A percentile compares a stretch with the other conserved stretches of the same genome.
Conservation (phyloP, 805 yeast genomes). For the Pichia deserticola region DNA sequence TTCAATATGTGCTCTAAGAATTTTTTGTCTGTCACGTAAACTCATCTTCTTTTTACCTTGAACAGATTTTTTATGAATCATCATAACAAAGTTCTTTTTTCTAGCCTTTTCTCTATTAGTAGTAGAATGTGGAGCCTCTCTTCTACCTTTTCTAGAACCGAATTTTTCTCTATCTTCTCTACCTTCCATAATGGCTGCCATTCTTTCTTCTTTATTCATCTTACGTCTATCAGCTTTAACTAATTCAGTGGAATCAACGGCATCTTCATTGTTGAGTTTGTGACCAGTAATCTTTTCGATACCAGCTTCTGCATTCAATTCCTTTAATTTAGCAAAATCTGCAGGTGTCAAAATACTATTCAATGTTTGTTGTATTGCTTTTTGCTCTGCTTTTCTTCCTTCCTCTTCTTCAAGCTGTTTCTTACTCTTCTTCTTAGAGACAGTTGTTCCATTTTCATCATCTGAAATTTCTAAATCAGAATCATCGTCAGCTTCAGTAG, state of each 20-base stretch:
- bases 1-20: conserved; percentile 74
- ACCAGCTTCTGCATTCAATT: conserved; percentile 79
- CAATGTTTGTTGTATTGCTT: conserved; percentile 48
- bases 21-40: conserved; percentile 82
- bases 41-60: conserved; percentile 91
- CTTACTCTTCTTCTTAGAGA: conserved; percentile 29
- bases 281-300: conserved; percentile 67
- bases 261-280: conserved; percentile 61
- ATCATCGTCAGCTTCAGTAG: conserved; percentile 27
- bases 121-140: conserved; percentile 74
- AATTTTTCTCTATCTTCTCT: conserved; percentile 87
- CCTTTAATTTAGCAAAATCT: conserved; percentile 92
- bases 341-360: conserved; percentile 81
- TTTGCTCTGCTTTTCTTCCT: conserved; percentile 31
- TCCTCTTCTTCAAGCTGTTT: conserved; percentile 23
- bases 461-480: conserved; percentile 48
- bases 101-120: conserved; percentile 95
- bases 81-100: conserved; percentile 98
- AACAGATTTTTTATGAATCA: conserved; percentile 90
- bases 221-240: conserved; percentile 77
- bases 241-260: conserved; percentile 70
- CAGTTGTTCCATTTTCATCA: conserved; percentile 31
- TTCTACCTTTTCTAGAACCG: conserved; percentile 80
- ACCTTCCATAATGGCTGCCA: conserved; percentile 83
- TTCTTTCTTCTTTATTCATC: conserved; percentile 82